Evolutionary conservation across 257 asterid species (phyloP).

Genomic region (Ilex asprella): DNA sequence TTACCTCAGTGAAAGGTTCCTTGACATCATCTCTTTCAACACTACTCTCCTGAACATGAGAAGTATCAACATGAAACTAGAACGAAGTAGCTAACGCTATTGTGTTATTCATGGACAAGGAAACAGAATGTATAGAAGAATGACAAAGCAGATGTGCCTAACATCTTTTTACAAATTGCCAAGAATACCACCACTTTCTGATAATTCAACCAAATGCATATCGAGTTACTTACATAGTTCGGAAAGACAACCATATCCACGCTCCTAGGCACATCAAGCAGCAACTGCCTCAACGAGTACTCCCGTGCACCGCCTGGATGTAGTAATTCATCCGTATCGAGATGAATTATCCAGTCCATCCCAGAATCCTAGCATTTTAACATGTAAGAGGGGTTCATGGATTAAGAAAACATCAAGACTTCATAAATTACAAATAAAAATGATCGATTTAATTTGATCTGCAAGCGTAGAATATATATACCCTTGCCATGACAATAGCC

Average conservation of each 20-base stretch:
- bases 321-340: constrained; percentile 91
- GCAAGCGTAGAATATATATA: neutral
- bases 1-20: constrained; percentile 97
- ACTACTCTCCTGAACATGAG: constrained; percentile 78
- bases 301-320: constrained; percentile 93
- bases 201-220: neutral
- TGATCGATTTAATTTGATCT: neutral
- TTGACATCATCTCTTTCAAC: constrained; percentile 86
- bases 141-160: neutral
- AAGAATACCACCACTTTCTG: neutral
- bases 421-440: constrained; percentile 2
- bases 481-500: constrained; percentile 79
- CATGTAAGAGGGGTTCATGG: constrained; percentile 6
- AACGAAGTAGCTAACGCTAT: neutral
- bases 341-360: constrained; percentile 95
- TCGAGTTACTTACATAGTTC: constrained; percentile 64
- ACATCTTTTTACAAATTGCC: neutral
- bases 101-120: no score
- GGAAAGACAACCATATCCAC: constrained; percentile 98
- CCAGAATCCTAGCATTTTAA: constrained; percentile 61
- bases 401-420: neutral
- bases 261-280: constrained; percentile 70
- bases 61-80: constrained; percentile 9
- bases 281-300: constrained; percentile 83
- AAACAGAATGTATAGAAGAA: neutral